These are phyloP conservation scores for Tetrapisispora namnaoensis DNA, from an alignment of 805 yeast genomes.

Conservation along the genomic window DNA sequence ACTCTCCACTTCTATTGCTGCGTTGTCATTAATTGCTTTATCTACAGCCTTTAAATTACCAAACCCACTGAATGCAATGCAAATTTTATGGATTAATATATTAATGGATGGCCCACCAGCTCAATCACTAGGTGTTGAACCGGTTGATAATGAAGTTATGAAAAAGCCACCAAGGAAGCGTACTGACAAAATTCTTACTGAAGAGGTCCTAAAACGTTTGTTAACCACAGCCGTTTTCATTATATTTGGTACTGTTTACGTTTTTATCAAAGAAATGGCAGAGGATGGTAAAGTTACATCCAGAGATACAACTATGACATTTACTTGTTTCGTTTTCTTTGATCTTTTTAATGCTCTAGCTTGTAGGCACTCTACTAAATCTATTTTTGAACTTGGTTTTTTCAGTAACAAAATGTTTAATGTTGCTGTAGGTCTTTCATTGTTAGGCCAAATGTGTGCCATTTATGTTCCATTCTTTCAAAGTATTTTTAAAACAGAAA, in stretches of 20 bases:
- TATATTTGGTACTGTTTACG: conserved; percentile 83
- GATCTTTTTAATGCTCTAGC: conserved; percentile 96
- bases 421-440: conserved; percentile 78
- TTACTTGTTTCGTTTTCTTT: conserved; percentile 89
- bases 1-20: conserved; percentile 91
- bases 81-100: conserved; percentile 93
- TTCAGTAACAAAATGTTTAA: conserved; percentile 82
- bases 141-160: conserved; percentile 94
- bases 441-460: conserved; percentile 87
- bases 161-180: conserved; percentile 90
- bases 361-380: conserved; percentile 81
- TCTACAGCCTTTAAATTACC: conserved; percentile 82
- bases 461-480: conserved; percentile 92
- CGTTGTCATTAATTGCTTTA: conserved; percentile 77
- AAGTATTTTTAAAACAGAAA: conserved; percentile 88
- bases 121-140: conserved; percentile 93
- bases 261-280: conserved; percentile 78
- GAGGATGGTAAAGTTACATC: conserved; percentile 70
- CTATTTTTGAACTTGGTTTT: conserved; percentile 73
- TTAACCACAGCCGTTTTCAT: conserved; percentile 61
- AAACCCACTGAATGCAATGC: conserved; percentile 96
- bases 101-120: conserved; percentile 99
- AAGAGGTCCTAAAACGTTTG: conserved; percentile 57
- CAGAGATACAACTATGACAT: conserved; percentile 98
- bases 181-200: conserved; percentile 73